phyloP scores from a whole-genome alignment of 495 filamentous ascomycete genomes.

The Xylaria curta region DNA sequence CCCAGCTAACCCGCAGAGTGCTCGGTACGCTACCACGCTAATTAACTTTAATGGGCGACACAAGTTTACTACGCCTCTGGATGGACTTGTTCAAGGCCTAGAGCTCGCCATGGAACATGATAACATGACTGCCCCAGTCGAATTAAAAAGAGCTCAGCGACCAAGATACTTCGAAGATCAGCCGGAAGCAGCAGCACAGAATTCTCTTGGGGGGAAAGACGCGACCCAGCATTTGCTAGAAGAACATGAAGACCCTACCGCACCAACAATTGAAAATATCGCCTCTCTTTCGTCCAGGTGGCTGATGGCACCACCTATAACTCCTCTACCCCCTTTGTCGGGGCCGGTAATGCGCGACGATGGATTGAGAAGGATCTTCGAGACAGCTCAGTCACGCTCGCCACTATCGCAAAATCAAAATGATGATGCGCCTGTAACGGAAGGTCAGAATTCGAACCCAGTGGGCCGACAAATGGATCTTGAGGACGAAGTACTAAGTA shows the following conservation, averaged over 20 bases:
- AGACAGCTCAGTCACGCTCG: not conserved
- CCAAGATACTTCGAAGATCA: slow-evolving; percentile 17
- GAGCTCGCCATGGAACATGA: slow-evolving; percentile 32
- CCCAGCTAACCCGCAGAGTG: slow-evolving; percentile 10
- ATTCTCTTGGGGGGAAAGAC: not conserved
- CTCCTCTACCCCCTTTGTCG: not conserved
- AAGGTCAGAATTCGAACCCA: not conserved
- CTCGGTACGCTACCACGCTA: slow-evolving; percentile 17
- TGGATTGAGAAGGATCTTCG: not conserved
- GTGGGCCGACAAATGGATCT: not conserved
- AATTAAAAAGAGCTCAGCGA: slow-evolving; percentile 23
- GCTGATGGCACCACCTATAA: slow-evolving; percentile 22
- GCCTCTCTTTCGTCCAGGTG: slow-evolving; percentile 17
- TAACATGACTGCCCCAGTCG: slow-evolving; percentile 35
- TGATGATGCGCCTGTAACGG: not conserved
- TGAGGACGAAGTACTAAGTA: not conserved
- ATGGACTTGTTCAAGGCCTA: slow-evolving; percentile 31
- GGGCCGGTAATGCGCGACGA: not conserved
- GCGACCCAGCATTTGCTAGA: slow-evolving; percentile 5
- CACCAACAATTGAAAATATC: slow-evolving; percentile 20
- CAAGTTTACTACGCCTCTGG: slow-evolving; percentile 24
- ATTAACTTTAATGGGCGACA: slow-evolving; percentile 23
- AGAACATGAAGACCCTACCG: slow-evolving; percentile 13
- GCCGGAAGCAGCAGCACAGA: not conserved
- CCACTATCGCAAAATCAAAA: not conserved